Conservation (phyloP, 768 basidiomycete genomes). For the Pholiota molesta region DNA sequence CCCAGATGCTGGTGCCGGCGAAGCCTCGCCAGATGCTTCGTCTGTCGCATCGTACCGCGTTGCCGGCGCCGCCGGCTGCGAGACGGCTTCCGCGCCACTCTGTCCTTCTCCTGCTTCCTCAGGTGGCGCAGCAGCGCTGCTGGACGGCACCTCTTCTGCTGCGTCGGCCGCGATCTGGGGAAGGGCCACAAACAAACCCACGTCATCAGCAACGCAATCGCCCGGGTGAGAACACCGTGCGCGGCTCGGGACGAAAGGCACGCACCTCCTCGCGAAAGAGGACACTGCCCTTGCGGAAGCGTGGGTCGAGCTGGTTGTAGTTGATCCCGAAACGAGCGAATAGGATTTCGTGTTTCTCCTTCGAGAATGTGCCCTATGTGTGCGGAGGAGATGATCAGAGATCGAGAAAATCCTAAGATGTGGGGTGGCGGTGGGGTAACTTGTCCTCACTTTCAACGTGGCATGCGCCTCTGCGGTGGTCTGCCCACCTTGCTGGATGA, state of each 20-base stretch:
- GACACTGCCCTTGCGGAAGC: constrained; percentile 86
- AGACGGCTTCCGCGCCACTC: background rate
- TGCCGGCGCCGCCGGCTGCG: background rate
- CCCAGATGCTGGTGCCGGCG: constrained; percentile 10
- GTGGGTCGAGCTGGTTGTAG: constrained; percentile 74
- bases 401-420: background rate
- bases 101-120: constrained; percentile 6
- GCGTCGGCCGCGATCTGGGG: background rate
- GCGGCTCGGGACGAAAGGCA: background rate
- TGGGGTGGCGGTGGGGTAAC: background rate
- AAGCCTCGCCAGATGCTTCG: constrained; percentile 8
- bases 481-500: constrained; percentile 82
- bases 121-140: background rate
- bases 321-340: constrained; percentile 84
- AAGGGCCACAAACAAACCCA: background rate
- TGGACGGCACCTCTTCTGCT: background rate
- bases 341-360: constrained; percentile 90
- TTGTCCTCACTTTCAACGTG: constrained; percentile 61
- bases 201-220: background rate
- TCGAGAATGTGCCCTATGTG: constrained; percentile 81
- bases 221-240: background rate
- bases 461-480: constrained; percentile 82
- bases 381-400: background rate
- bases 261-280: constrained; percentile 62
- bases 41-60: background rate